A percentile compares a stretch with the other conserved stretches of the same genome.
phyloP scores from a whole-genome alignment of 129 eudicot species.

The Lactuca saligna region DNA sequence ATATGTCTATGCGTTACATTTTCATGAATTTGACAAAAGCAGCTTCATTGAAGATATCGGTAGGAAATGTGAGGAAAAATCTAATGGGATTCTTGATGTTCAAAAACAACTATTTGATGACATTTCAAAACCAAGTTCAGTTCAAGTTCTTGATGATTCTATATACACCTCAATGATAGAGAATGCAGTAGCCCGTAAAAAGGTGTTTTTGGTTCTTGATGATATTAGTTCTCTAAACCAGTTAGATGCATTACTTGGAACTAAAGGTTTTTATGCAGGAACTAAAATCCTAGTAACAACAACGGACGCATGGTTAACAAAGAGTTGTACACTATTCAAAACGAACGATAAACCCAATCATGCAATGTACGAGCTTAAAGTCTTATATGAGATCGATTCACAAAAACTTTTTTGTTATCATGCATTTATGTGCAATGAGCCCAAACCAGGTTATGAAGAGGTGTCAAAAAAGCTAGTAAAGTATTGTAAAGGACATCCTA shows the following conservation, averaged over 20 bases:
- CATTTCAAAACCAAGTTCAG: slow-evolving; percentile 11
- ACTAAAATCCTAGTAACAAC: slow-evolving; percentile 41
- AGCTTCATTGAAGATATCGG: neutral
- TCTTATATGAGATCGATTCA: slow-evolving; percentile 10
- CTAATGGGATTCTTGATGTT: neutral
- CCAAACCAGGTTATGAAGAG: slow-evolving; percentile 9
- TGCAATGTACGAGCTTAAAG: neutral
- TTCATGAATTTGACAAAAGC: slow-evolving; percentile 4
- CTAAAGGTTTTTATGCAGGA: slow-evolving; percentile 19
- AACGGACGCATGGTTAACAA: neutral
- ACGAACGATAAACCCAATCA: slow-evolving; percentile 10
- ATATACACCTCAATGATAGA: slow-evolving; percentile 19
- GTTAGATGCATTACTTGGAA: slow-evolving; percentile 24
- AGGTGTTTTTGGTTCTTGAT: slow-evolving; percentile 33
- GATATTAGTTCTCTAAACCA: slow-evolving; percentile 21
- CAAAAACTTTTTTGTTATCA: slow-evolving; percentile 29
- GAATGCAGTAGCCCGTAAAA: slow-evolving; percentile 1
- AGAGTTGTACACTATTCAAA: neutral
- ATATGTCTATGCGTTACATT: neutral
- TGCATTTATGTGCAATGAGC: slow-evolving; percentile 26
- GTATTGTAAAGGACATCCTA: slow-evolving; percentile 35
- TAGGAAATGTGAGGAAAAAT: no score
- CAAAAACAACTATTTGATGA: slow-evolving; percentile 27
- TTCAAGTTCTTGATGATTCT: neutral
- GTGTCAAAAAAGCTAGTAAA: slow-evolving; percentile 8